Base-by-base conservation (phyloP, 805 yeast genomes). In the Dipodascus albidus region DNA sequence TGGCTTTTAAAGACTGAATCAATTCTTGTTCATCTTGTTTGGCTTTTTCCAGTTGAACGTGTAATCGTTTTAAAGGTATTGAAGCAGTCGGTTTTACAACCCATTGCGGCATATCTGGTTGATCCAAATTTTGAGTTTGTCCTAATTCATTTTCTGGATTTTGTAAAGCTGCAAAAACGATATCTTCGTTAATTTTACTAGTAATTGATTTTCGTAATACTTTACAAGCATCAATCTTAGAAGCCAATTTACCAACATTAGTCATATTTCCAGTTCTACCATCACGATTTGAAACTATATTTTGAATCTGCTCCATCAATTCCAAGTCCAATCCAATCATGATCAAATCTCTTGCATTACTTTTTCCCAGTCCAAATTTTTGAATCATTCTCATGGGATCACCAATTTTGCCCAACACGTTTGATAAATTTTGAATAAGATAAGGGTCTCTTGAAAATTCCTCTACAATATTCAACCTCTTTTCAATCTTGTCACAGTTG, bases 341-440 rank as follows among this genome's bases (percentile, higher is more conserved):
- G 1, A 77, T 56, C 50, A 80, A 62, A 41, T 78, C 81, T 8
- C 70, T 51, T 0, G 78, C 73, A 20, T 69, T 70, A 0, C 77
- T 75, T 42, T 70, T 67, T 2, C 74, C 75, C 56, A 68, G 52
- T 17, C 65, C 56, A n/a, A 71, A 60, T 49, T 62, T 61, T 52
- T 71, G 74, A 1, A 72, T 53, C 8, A 66, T 57, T 19, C 71
- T 62, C 23, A 64, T 64, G 1, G 67, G 64, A 56, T 69, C 79
- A 24, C 80, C 79, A 47, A 74, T 71, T 47, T 82, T 70, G 57
- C 84, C 83, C 1, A 88, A 64, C 31, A 81, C 74, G 52, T 87
- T 70, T 11, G 76, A 74, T 22, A 87, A 69, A 64, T 85, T 88
- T 1, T 79, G 74, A 1, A 81, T 70, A 2, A 72, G 67, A 15